phyloP scores from a whole-genome alignment of 441 rosid species.

The Raphanus hybrid region DNA sequence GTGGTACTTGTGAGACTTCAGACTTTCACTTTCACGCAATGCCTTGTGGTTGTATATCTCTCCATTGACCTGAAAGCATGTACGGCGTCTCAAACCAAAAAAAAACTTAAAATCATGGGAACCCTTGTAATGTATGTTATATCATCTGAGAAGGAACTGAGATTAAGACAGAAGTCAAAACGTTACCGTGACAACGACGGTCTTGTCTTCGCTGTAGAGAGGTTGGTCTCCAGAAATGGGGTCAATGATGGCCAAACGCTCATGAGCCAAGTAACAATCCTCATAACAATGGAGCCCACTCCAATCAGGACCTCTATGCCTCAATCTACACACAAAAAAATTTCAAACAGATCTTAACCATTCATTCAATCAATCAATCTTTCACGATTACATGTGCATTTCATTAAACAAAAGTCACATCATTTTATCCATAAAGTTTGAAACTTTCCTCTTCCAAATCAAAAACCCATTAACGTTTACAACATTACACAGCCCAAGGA shows the following conservation, averaged over 20 bases:
- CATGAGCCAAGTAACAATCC: constrained; percentile 91
- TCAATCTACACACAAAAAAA: constrained; percentile 53
- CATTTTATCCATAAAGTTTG: neutral
- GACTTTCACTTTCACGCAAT: constrained; percentile 64
- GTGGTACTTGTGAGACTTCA: constrained; percentile 74
- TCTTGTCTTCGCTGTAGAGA: constrained; percentile 89
- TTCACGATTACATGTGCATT: constrained; percentile 3
- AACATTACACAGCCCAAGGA: constrained; percentile 17
- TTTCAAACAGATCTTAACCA: neutral
- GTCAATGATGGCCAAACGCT: constrained; percentile 92
- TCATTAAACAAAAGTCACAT: constrained; percentile 1
- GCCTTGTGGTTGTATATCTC: constrained; percentile 93
- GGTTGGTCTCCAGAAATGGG: constrained; percentile 99
- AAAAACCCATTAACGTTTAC: constrained; percentile 21
- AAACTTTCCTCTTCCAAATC: constrained; percentile 12
- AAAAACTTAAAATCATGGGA: no score
- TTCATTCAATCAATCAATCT: neutral
- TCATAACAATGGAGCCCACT: constrained; percentile 83
- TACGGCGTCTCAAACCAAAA: neutral
- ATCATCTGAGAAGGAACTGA: neutral
- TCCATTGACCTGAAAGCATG: constrained; percentile 76
- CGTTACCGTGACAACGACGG: constrained; percentile 85
- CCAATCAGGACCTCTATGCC: constrained; percentile 99
- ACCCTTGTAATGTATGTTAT: no score
- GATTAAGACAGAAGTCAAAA: neutral